Evolutionary conservation across 495 filamentous ascomycete species (phyloP), one percentile per base, ranked within the genome.

Genomic region (Parachaetomium inaequale): DNA sequence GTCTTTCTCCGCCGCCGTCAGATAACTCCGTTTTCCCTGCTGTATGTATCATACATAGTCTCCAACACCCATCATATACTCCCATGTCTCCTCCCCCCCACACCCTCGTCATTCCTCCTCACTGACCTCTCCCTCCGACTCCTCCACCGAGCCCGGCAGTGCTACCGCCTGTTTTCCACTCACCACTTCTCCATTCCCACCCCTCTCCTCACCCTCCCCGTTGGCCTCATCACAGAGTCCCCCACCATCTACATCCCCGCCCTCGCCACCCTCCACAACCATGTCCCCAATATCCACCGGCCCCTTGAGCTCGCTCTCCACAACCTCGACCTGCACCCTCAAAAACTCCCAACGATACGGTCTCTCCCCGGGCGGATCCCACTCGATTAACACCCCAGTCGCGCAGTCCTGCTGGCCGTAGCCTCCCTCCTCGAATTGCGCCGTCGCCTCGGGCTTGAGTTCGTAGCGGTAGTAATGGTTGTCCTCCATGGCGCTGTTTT

Each of bases 281-380:
- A 71, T 59, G 32, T 65, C 68, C 4, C 63, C 61, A 23, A 69
- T 23, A 34, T 72, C 63, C 19, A 62, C 47, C 17, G 66, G 63
- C 6, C 70, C 66, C 29, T 53, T 10, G 0, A 72, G 14, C 38
- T 66, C 46, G 7, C 42, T 31, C 38, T 58, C 46, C 14, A 46
- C 4, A 3, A 69, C 66, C 34, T 45, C 8, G 1, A 72, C 66
- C 12, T n/a, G 23, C 15, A 72, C 10, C 6, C 45, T 26, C 15
- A 45, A 29, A 29, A 72, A 72, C 6, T n/a, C 38, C 68, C 68
- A 72, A 10, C 45, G 55, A 34, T 19, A 63, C 15, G 8, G n/a
- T 3, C 7, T 0, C 3, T 14, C 58, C 0, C 10, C 4, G 1
- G 59, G 62, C 0, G 61, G 47, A 0, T 61, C 60, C 62, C 60